These are phyloP conservation scores for Globisporangium apiculatum DNA, from an alignment of 352 stramenopile genomes.

Conservation along the genomic window DNA sequence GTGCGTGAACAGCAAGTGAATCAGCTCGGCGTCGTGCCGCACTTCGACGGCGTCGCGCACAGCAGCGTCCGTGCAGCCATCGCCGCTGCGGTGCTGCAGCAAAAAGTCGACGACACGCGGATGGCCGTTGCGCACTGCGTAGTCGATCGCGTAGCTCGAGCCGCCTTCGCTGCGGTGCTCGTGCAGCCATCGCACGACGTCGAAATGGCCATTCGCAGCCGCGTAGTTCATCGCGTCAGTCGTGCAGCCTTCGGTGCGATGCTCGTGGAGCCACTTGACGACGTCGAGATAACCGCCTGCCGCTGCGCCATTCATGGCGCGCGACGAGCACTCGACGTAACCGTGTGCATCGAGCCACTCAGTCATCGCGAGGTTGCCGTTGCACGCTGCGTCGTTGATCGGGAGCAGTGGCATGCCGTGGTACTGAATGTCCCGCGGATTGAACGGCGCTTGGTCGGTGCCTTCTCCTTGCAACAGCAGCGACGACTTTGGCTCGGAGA, in stretches of 20 bases:
- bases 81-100: not conserved
- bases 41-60: not conserved
- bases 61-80: not conserved
- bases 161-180: constrained; percentile 11
- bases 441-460: too few species aligned
- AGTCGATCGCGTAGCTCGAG: not conserved
- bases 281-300: not conserved
- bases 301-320: not conserved
- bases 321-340: not conserved
- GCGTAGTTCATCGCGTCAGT: constrained; percentile 9
- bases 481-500: not conserved
- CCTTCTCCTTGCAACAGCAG: not conserved
- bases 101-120: not conserved
- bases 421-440: not conserved
- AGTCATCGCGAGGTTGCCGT: not conserved
- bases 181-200: constrained; percentile 6
- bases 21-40: not conserved
- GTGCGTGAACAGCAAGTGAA: not conserved
- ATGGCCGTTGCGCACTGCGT: not conserved
- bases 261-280: constrained; percentile 6
- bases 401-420: not conserved
- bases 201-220: not conserved
- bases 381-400: not conserved
- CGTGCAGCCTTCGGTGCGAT: constrained; percentile 14
- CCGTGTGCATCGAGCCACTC: not conserved